Percentiles rank a stretch among this genome's conserved stretches.
These are phyloP conservation scores for Pyricularia sp. DNA, from an alignment of 2,329 filamentous ascomycete genomes.

Conservation along the genomic window DNA sequence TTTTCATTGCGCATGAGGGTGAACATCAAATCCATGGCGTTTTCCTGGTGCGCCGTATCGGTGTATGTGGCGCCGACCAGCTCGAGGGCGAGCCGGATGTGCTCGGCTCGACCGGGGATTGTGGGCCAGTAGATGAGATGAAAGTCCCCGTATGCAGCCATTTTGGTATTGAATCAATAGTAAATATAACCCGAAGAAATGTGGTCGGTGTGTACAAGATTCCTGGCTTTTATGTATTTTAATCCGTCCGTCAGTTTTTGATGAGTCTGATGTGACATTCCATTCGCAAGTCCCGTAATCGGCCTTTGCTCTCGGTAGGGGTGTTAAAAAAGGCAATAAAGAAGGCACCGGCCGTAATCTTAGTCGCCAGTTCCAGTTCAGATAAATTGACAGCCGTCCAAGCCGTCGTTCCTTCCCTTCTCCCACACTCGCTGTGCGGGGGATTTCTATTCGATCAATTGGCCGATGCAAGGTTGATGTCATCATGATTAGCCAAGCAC, in stretches of 20 bases:
- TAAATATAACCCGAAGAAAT: too few relatives aligned
- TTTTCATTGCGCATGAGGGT: conserved; percentile 23
- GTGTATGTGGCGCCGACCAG: conserved; percentile 55
- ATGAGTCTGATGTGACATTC: too few relatives aligned
- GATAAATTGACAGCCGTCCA: background rate
- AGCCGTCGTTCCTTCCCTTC: background rate
- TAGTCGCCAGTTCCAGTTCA: background rate
- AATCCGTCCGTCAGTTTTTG: too few relatives aligned
- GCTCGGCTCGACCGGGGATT: conserved; percentile 66
- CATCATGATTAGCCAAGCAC: background rate
- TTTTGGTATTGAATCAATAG: background rate
- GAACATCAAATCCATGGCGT: conserved; percentile 31
- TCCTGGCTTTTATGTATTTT: too few relatives aligned
- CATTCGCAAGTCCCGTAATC: background rate
- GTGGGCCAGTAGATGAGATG: conserved; percentile 63
- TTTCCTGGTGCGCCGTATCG: conserved; percentile 41
- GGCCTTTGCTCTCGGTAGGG: too few relatives aligned
- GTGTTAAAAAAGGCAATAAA: background rate
- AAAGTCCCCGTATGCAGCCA: conserved; percentile 30
- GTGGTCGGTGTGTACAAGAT: too few relatives aligned
- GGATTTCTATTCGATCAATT: background rate
- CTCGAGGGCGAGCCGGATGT: conserved; percentile 64
- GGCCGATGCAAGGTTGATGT: background rate
- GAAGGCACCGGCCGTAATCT: background rate
- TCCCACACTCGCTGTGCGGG: too few relatives aligned